A percentile compares a stretch with the other conserved stretches of the same genome.
Conservation (phyloP, 371 early-diverging fungal genomes). For the Rhizopus delemar region DNA sequence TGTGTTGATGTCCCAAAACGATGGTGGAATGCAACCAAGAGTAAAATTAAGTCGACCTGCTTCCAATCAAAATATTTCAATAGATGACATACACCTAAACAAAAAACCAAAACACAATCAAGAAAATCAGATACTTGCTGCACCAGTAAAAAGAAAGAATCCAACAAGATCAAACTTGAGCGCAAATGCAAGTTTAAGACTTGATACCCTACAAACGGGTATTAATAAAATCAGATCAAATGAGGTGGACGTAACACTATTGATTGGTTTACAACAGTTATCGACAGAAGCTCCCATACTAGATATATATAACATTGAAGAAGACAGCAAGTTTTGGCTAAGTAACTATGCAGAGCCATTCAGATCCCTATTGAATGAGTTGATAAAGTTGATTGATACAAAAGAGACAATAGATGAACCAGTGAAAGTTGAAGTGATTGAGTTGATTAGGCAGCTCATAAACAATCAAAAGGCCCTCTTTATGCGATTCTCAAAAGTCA, state of each 20-base stretch:
- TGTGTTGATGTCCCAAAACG: background rate
- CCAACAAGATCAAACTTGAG: background rate
- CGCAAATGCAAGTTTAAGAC: background rate
- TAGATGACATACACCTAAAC: background rate
- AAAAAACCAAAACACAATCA: background rate
- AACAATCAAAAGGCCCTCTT: background rate
- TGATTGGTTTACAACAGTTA: background rate
- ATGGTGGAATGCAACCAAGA: background rate
- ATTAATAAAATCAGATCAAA: background rate
- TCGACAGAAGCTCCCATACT: background rate
- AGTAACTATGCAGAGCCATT: background rate
- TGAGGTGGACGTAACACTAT: background rate
- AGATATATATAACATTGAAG: background rate
- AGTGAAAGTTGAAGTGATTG: background rate
- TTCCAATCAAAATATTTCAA: background rate
- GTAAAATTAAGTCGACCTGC: background rate
- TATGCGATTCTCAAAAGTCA: background rate
- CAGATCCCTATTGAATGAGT: background rate
- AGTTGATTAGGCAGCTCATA: background rate
- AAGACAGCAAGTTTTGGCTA: background rate
- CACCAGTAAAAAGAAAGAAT: background rate
- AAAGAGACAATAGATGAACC: background rate
- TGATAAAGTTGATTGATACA: background rate
- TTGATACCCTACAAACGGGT: background rate
- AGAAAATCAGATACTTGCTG: background rate